Conservation (phyloP, 768 basidiomycete species). For the Boletus barrowsii region DNA sequence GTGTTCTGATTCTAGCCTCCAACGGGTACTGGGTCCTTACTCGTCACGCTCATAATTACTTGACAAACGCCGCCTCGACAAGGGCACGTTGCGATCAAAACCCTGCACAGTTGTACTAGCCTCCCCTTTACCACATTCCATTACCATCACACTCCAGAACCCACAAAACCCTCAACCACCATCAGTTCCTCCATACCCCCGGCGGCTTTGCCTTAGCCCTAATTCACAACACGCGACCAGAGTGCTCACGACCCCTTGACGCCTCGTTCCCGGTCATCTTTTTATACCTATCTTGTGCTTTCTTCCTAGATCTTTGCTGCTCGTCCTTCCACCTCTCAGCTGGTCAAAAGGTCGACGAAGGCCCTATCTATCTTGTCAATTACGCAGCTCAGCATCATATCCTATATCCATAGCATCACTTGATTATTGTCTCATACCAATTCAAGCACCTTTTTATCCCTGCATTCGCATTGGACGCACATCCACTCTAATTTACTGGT, state of each 20-base stretch:
- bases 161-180: constrained; percentile 38
- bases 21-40: constrained; percentile 20
- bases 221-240: constrained; percentile 39
- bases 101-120: constrained; percentile 46
- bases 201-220: constrained; percentile 27
- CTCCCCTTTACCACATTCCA: constrained; percentile 61
- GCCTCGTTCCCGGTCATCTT: constrained; percentile 41
- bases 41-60: constrained; percentile 34
- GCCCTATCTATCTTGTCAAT: constrained; percentile 38
- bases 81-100: constrained; percentile 84
- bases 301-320: constrained; percentile 38
- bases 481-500: constrained; percentile 48
- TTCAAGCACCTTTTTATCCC: constrained; percentile 44
- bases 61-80: constrained; percentile 51
- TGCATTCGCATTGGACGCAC: constrained; percentile 43
- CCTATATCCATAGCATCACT: constrained; percentile 42
- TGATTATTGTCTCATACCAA: constrained; percentile 49
- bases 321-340: constrained; percentile 34
- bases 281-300: constrained; percentile 55
- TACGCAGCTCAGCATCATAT: constrained; percentile 39
- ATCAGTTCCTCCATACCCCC: constrained; percentile 28
- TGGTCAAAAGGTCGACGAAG: constrained; percentile 36
- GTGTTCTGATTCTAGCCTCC: constrained; percentile 20
- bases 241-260: constrained; percentile 58
- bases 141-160: constrained; percentile 32